These are phyloP conservation scores for Cryptosporidium bovis DNA, from an alignment of 169 alveolate species.

Conservation along the genomic window DNA sequence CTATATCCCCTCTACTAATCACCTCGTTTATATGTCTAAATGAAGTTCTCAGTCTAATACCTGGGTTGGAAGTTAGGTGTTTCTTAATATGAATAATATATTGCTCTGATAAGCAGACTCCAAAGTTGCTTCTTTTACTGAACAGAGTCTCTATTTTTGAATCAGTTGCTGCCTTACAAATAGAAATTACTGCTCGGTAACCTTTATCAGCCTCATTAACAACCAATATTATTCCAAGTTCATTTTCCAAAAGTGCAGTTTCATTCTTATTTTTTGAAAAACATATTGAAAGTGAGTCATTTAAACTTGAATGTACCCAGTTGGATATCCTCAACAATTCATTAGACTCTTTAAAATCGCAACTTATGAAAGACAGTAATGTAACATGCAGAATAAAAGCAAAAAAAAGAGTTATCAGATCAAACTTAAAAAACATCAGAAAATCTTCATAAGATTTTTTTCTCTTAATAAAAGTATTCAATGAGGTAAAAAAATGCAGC, in stretches of 20 bases:
- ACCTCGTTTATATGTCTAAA: background rate
- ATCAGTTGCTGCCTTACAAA: background rate
- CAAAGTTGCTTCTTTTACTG: background rate
- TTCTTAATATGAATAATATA: constrained; percentile 2
- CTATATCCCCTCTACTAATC: constrained; percentile 8
- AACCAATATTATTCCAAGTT: constrained; percentile 23
- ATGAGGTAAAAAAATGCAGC: background rate
- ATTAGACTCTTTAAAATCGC: background rate
- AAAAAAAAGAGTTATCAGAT: too few relatives aligned
- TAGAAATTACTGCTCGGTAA: background rate
- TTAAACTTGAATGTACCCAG: constrained; percentile 15
- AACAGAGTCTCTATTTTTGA: background rate
- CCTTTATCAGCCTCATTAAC: constrained; percentile 1
- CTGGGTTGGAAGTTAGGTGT: background rate
- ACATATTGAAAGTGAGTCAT: constrained; percentile 14
- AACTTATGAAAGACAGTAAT: too few relatives aligned
- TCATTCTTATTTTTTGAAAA: background rate
- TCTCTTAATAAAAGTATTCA: too few relatives aligned
- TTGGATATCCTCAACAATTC: constrained; percentile 5
- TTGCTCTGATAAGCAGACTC: constrained; percentile 4
- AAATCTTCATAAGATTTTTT: too few relatives aligned
- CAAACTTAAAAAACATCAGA: too few relatives aligned
- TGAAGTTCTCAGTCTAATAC: background rate
- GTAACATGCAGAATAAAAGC: too few relatives aligned
- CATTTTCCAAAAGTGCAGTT: background rate